These are phyloP conservation scores for Candida wancherniae DNA, from an alignment of 805 yeast genomes.

Conservation along the genomic window DNA sequence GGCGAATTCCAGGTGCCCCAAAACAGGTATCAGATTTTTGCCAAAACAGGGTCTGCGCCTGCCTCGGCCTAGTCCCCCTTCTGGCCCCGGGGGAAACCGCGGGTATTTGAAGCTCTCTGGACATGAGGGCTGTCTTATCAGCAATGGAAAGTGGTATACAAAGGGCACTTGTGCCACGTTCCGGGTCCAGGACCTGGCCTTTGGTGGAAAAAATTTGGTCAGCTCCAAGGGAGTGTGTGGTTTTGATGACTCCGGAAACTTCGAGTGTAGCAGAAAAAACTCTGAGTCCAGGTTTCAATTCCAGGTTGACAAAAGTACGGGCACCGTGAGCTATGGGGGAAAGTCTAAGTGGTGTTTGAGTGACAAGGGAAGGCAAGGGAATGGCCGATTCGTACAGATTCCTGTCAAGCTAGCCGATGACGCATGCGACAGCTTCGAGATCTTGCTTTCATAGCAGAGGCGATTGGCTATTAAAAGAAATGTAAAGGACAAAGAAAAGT, in stretches of 20 bases:
- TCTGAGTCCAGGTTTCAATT: constrained; percentile 46
- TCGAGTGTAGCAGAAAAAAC: constrained; percentile 13
- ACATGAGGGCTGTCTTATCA: constrained; percentile 72
- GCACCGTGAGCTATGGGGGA: constrained; percentile 58
- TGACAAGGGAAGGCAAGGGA: constrained; percentile 13
- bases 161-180: constrained; percentile 84
- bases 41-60: too few species aligned
- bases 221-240: constrained; percentile 77
- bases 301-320: constrained; percentile 43
- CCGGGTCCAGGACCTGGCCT: constrained; percentile 48
- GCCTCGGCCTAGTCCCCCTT: too few species aligned
- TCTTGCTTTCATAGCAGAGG: constrained; percentile 4
- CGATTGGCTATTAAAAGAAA: too few species aligned
- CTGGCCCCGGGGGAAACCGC: constrained; percentile 10
- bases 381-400: constrained; percentile 41
- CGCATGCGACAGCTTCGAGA: constrained; percentile 12
- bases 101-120: constrained; percentile 44
- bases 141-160: constrained; percentile 80
- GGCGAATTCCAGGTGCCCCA: constrained; percentile 60
- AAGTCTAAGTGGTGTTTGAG: constrained; percentile 60
- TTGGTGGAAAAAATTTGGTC: constrained; percentile 68
- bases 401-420: constrained; percentile 41
- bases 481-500: too few species aligned
- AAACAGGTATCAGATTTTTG: constrained; percentile 59
- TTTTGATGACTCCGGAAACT: constrained; percentile 9